Evolutionary conservation across 2,329 filamentous ascomycete genomes (phyloP), one percentile per base, ranked within the genome.

Genomic region (Colletotrichum cordylinicola): DNA sequence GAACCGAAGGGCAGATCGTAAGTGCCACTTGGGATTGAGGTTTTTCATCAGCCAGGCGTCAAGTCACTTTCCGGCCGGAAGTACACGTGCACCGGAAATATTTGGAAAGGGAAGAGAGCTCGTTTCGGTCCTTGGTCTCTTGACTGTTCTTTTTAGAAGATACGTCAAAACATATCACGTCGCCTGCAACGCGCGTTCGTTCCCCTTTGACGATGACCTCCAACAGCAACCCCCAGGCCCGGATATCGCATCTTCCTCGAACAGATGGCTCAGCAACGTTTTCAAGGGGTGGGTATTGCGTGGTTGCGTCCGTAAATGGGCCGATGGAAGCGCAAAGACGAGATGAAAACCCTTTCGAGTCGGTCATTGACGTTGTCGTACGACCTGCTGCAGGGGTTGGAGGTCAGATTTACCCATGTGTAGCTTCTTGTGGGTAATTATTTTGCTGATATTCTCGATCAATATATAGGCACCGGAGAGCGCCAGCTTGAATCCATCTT

Each of bases 291-390:
- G 94, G 95, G 65, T 98, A 96, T 85, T 93, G 93, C 60, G 91
- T 98, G 78, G 91, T 98, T 70, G 94, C 94, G 72, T 93, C 95
- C 16, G 95, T 98, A 79, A 98, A 98, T 85, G 97, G 96, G 1
- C 97, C 97, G 18, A 92, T 98, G 79, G 97, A 99, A 87, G 95
- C 96, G 18, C 92, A 93, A 80, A 92, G 96, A 81, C 92, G 95
- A 80, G 96, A 99, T 82, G 95, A 98, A 84, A 92, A 97, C 79
- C 94, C 97, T 9, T 96, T 98, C 84, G 96, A 98, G 87, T 95
- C 96, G 33, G 92, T 94, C 66, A 89, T 99, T 78, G 97, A 98
- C 85, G 95, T 99, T 74, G 93, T 96, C 82, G 91, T 99, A 78
- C 92, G 97, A 83, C 96, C 96, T 65, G 93, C 94, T 43, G 93